phyloP scores from a whole-genome alignment of 2,329 filamentous ascomycete species.

The Gremmenia infestans region DNA sequence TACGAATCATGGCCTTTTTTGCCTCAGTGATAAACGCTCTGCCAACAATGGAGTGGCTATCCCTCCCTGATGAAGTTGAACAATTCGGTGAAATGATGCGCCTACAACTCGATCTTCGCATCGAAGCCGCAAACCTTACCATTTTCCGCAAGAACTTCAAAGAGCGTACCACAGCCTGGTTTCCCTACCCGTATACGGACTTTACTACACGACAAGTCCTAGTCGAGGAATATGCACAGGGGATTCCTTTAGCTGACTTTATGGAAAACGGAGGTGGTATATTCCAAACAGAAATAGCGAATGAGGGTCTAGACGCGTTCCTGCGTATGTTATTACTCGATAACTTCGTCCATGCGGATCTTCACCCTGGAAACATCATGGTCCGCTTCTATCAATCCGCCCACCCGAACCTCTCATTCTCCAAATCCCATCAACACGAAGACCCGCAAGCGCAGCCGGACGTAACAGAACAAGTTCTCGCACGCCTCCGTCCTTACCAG shows the following conservation, averaged over 20 bases:
- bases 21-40: constrained; percentile 77
- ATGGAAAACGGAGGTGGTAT: constrained; percentile 86
- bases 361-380: constrained; percentile 99
- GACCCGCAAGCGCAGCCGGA: constrained; percentile 53
- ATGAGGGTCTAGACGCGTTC: constrained; percentile 93
- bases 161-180: constrained; percentile 87
- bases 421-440: constrained; percentile 26
- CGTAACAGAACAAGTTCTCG: constrained; percentile 82
- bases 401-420: constrained; percentile 59
- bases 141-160: constrained; percentile 89
- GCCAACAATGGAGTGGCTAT: constrained; percentile 95
- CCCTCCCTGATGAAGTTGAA: constrained; percentile 84
- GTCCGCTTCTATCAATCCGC: constrained; percentile 91
- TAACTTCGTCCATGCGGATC: constrained; percentile 94
- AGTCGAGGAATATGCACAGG: constrained; percentile 93
- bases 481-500: constrained; percentile 69
- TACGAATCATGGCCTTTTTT: constrained; percentile 92
- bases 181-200: constrained; percentile 87
- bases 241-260: constrained; percentile 86
- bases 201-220: constrained; percentile 90
- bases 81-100: constrained; percentile 99
- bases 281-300: constrained; percentile 90
- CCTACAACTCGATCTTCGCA: constrained; percentile 90
- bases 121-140: constrained; percentile 85
- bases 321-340: constrained; percentile 94